phyloP scores from a whole-genome alignment of 768 basidiomycete species.

The Naganishia onofrii region DNA sequence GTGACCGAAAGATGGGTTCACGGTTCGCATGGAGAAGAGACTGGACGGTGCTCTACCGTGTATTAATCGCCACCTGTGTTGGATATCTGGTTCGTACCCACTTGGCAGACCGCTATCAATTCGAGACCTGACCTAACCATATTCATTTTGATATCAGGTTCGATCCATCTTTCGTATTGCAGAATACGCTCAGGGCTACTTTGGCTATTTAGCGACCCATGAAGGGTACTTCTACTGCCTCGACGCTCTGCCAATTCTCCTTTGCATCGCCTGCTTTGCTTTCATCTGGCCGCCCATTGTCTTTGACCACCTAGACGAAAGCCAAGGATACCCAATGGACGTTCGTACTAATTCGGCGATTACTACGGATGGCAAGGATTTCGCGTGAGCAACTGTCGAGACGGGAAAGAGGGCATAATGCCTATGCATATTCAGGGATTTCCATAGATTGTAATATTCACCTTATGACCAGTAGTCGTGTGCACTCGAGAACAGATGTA shows the following conservation, averaged over 20 bases:
- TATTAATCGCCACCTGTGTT: conserved; percentile 22
- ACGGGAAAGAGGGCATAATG: background rate
- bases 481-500: no score
- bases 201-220: conserved; percentile 47
- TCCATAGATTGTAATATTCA: background rate
- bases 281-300: conserved; percentile 45
- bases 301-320: conserved; percentile 5
- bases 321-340: background rate
- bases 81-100: conserved; percentile 12
- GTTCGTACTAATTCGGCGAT: background rate
- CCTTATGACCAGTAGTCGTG: no score
- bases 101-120: background rate
- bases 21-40: conserved; percentile 6
- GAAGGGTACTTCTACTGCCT: conserved; percentile 47
- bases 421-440: background rate
- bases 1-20: conserved; percentile 1
- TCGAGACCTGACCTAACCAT: background rate
- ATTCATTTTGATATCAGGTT: background rate
- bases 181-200: conserved; percentile 41
- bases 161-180: conserved; percentile 27
- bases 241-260: conserved; percentile 47
- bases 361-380: background rate
- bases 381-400: background rate
- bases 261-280: conserved; percentile 44
- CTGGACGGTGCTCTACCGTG: conserved; percentile 21